Base-by-base conservation (phyloP, 306 rosid genomes). In the Prosopis cineraria region DNA sequence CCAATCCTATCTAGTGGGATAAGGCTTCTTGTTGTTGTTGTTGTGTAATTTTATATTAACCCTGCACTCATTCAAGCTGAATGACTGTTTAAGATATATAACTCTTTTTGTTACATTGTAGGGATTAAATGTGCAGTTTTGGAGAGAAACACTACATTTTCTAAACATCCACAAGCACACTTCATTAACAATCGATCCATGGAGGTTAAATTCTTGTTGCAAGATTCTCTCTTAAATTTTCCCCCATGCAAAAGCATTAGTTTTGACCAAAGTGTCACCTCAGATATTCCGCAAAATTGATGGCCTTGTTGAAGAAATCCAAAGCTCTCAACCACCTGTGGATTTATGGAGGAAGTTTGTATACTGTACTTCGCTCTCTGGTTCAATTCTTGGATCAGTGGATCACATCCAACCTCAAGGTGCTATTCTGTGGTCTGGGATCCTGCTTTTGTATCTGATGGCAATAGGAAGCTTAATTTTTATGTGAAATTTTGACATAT, bases 401-500 rank as follows among this genome's bases (percentile, higher is more conserved):
- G 98, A 95, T 77, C 98, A 95, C 87, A 89, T 95, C 77, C 90
- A 88, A 85, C 97, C 97, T 81, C 90, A 93, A 95, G 98, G 98
- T 95, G 85, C 84, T 75, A 55, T 81, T 79, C 36, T n/a, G 12
- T 59, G 12, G 80, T 56, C 68, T 16, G 29, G 31, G 78, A 55
- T 11, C 50, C 25, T 8, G 52, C 69, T 62, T 78, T 79, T 69
- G 7, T n/a, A n/a, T 81, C 53, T 84, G 59, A 59, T 47, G 47
- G 34, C 7, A 31, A 16, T 74, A 63, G 39, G 72, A 53, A 79
- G 76, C 79, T 81, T 34, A 65, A 25, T 60, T 41, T 79, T 58
- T 33, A 30, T 53, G 41, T 43, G 39, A 41, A 55, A 68, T 39
- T 76, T 75, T 78, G 78, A 33, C 45, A 68, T n/a, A n/a, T 39